phyloP scores from a whole-genome alignment of 2,329 filamentous ascomycete genomes.

The Venturia effusa region DNA sequence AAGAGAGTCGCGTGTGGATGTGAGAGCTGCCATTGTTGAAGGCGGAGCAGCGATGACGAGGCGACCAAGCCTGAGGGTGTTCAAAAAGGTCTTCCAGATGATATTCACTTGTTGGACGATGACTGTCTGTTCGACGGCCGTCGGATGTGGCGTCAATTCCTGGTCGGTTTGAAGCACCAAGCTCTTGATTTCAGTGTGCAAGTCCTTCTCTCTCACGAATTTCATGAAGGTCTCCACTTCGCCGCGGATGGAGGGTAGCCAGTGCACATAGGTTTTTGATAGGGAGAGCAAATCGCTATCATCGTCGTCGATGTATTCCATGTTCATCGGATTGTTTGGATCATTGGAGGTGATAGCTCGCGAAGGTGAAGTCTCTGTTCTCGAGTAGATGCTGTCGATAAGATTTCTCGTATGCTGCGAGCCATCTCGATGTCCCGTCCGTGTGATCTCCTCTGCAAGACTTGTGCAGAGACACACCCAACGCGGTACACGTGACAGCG shows the following conservation, averaged over 20 bases:
- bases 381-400: neutral
- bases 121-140: constrained; percentile 4
- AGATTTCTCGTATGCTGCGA: neutral
- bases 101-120: neutral
- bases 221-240: neutral
- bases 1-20: constrained; percentile 44
- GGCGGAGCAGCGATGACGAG: constrained; percentile 44
- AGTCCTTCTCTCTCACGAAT: neutral
- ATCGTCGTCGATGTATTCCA: constrained; percentile 1
- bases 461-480: constrained; percentile 6
- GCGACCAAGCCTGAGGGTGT: constrained; percentile 20
- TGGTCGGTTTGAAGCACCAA: constrained; percentile 8
- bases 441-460: neutral
- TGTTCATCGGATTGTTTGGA: neutral
- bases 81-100: constrained; percentile 6
- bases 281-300: neutral
- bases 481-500: constrained; percentile 13
- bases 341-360: neutral
- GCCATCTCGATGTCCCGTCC: neutral
- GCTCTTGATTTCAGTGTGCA: constrained; percentile 2
- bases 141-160: neutral
- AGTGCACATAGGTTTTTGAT: neutral
- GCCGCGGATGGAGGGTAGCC: constrained; percentile 1
- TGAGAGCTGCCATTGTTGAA: constrained; percentile 48
- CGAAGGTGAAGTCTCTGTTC: neutral